Base-by-base conservation (phyloP, 2,329 filamentous ascomycete species). In the Botryotinia globosa region DNA sequence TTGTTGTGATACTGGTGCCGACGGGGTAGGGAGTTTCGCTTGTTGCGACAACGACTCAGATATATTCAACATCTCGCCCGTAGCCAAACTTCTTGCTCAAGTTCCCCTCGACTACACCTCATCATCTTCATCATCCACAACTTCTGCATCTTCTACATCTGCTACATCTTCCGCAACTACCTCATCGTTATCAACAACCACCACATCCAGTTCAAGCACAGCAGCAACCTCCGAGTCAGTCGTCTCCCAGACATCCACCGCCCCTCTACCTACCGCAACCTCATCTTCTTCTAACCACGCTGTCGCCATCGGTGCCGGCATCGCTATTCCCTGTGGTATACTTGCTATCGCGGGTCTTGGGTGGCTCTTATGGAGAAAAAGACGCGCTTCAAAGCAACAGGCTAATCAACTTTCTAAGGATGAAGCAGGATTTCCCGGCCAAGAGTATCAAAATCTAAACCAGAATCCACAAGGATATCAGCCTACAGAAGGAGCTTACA, bases 11-110 rank as follows among this genome's bases (percentile, higher is more conserved):
- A 48, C 65, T 4, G 70, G 70, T 22, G 54, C 39, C 18, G 2
- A 58, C 22, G 71, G 71, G 3, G 71, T 69, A 42, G 63, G 71
- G 22, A 68, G 63, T 51, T 72, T 72, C 1, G 71, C 71, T 42
- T 72, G 71, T 54, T 72, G 71, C 71, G 25, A 68, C 9, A 42
- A 45, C 18, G 48, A 39, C 20, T 12, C 37, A 42, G 22, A 58
- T 51, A 72, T 67, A 18, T 72, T 72, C 54, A 48, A 72, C 7
- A 61, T 69, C 12, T 45, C 39, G 18, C 54, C 64, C 1, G 62
- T 65, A 9, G 63, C 71, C 32, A 62, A 32, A 48, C 39, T 61
- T 2, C 37, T 72, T 9, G 71, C 64, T 9, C 63, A 72, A 54
- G 34, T 72, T 5, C 69, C 69, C 18, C 62, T 71, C 29, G 54